Percentiles rank a stretch among this genome's conserved stretches.
phyloP scores from a whole-genome alignment of 768 basidiomycete species.

The Pulveroboletus sp. region DNA sequence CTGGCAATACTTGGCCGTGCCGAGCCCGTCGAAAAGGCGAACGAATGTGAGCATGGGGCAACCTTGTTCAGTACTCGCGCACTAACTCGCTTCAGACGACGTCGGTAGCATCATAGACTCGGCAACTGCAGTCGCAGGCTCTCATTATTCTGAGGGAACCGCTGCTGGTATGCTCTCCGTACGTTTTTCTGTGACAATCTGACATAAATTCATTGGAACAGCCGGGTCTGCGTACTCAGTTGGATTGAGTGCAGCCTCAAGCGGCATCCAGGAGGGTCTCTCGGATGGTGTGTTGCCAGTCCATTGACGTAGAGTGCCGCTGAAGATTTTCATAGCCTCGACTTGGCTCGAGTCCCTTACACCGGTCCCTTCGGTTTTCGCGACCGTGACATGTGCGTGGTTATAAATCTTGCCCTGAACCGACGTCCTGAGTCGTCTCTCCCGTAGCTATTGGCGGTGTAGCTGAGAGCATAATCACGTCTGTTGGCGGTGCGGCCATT shows the following conservation, averaged over 20 bases:
- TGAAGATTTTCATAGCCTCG: conserved; percentile 12
- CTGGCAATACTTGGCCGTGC: conserved; percentile 34
- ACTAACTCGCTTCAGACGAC: conserved; percentile 15
- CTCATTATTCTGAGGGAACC: conserved; percentile 31
- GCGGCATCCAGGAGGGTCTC: conserved; percentile 12
- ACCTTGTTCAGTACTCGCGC: neutral
- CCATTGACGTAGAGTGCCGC: neutral
- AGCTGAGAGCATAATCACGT: conserved; percentile 53
- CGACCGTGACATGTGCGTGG: conserved; percentile 26
- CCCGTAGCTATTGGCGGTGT: conserved; percentile 49
- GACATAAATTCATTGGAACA: neutral
- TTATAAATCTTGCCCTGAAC: neutral
- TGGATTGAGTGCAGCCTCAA: conserved; percentile 17
- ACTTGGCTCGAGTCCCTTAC: conserved; percentile 14
- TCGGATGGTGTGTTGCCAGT: conserved; percentile 12
- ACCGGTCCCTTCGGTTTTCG: conserved; percentile 7
- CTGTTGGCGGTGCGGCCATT: conserved; percentile 53
- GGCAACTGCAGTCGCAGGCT: conserved; percentile 34
- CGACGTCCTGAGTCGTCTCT: neutral
- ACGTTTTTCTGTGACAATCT: neutral
- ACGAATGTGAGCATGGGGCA: conserved; percentile 39
- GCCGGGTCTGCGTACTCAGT: conserved; percentile 16
- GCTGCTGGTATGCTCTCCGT: conserved; percentile 12
- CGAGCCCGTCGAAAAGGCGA: conserved; percentile 36
- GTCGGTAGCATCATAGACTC: conserved; percentile 40